phyloP scores from a whole-genome alignment of 129 eudicot genomes.

The Silybum marianum region DNA sequence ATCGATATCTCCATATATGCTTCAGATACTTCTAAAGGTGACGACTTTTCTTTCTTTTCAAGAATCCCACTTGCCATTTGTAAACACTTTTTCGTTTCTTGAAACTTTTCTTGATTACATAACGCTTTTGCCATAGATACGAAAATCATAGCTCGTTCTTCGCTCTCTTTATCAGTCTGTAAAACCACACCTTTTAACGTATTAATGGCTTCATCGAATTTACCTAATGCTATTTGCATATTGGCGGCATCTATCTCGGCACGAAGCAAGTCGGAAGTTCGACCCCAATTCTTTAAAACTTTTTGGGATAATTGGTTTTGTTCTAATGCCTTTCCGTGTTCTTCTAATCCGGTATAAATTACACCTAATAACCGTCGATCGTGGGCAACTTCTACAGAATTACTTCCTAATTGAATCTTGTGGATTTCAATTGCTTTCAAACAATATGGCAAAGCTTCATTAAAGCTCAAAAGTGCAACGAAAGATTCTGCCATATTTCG shows the following conservation, averaged over 20 bases:
- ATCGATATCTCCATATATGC: conserved; percentile 81
- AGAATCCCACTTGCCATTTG: conserved; percentile 71
- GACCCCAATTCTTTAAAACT: conserved; percentile 88
- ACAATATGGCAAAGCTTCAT: conserved; percentile 80
- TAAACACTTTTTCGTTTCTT: conserved; percentile 72
- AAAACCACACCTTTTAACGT: conserved; percentile 65
- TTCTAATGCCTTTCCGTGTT: conserved; percentile 79
- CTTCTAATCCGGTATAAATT: conserved; percentile 81
- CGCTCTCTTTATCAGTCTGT: conserved; percentile 77
- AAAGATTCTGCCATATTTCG: conserved; percentile 78
- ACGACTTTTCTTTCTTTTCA: conserved; percentile 50
- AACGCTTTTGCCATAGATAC: conserved; percentile 89
- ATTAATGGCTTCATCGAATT: conserved; percentile 69
- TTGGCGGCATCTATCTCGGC: conserved; percentile 93
- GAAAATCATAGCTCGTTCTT: conserved; percentile 75
- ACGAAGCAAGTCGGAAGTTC: conserved; percentile 63
- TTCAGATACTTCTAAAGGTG: conserved; percentile 64
- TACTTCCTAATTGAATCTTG: conserved; percentile 54
- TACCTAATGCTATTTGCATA: conserved; percentile 89
- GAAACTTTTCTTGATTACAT: conserved; percentile 64
- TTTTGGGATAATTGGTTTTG: conserved; percentile 80
- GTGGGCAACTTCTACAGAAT: conserved; percentile 88
- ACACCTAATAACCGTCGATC: conserved; percentile 84
- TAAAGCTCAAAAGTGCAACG: conserved; percentile 70
- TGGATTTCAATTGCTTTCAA: conserved; percentile 72